A percentile compares a stretch with the other conserved stretches of the same genome.
phyloP scores from a whole-genome alignment of 139 green algal species.

The Coelastrella sp. region DNA sequence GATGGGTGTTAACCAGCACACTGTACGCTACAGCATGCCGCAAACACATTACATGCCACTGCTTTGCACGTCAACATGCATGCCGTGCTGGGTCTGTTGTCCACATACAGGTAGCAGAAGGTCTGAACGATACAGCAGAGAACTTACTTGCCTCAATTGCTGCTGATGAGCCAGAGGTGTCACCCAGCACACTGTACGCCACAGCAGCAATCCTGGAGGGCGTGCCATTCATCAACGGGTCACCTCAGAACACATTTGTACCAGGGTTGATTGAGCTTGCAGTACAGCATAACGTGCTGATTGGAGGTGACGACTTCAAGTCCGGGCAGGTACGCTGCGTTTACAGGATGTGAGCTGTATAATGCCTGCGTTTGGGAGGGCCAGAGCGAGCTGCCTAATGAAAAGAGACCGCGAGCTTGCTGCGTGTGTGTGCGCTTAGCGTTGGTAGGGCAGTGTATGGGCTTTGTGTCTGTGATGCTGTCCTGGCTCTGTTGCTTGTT shows the following conservation, averaged over 20 bases:
- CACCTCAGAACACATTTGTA: slow-evolving; percentile 98
- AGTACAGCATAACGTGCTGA: slow-evolving; percentile 86
- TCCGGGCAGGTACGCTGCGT: slow-evolving; percentile 61
- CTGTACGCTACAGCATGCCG: no score
- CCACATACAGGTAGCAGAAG: slow-evolving; percentile 75
- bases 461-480: slow-evolving; percentile 26
- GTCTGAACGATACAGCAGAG: slow-evolving; percentile 96
- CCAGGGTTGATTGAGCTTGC: slow-evolving; percentile 88
- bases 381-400: no score
- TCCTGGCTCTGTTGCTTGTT: slow-evolving; percentile 52
- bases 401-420: no score
- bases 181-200: slow-evolving; percentile 96
- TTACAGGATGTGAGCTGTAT: not conserved
- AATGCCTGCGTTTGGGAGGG: no score
- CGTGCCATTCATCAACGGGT: slow-evolving; percentile 98
- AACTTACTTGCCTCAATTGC: slow-evolving; percentile 94
- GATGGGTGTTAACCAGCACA: no score
- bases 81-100: not conserved
- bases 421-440: no score
- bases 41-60: no score
- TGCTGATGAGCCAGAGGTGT: slow-evolving; percentile 91
- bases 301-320: slow-evolving; percentile 99
- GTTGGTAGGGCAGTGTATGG: no score
- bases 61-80: not conserved
- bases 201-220: slow-evolving; percentile 93